These are phyloP conservation scores for Tirmania nivea DNA, from an alignment of 495 filamentous ascomycete genomes.

Conservation along the genomic window DNA sequence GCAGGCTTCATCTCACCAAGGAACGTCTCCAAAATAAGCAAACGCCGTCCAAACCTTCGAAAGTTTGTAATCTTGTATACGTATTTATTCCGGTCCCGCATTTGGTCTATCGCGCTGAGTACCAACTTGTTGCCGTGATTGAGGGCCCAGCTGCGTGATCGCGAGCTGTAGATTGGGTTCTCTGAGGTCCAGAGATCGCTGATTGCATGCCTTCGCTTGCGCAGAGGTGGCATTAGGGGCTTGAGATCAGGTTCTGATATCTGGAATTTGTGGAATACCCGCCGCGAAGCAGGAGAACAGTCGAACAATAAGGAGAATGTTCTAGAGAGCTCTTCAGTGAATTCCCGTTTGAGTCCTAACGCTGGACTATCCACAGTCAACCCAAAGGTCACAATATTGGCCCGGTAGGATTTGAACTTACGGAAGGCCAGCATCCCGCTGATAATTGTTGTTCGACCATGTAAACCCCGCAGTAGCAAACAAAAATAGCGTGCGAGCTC, in stretches of 20 bases:
- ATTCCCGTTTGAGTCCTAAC: background rate
- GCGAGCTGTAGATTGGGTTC: background rate
- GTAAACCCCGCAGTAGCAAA: background rate
- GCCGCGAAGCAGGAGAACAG: background rate
- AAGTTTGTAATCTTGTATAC: background rate
- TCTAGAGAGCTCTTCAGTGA: background rate
- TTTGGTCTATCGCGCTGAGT: background rate
- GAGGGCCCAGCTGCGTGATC: background rate
- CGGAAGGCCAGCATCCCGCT: no score
- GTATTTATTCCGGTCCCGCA: background rate
- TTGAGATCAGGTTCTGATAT: background rate
- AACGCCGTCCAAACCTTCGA: background rate
- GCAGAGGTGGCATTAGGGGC: background rate
- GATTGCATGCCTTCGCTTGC: background rate
- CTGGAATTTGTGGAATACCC: background rate
- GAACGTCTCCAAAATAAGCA: background rate
- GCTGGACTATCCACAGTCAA: no score
- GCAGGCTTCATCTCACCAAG: background rate
- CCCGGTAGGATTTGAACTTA: no score
- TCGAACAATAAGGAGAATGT: background rate
- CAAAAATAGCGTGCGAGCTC: background rate
- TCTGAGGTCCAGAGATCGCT: background rate
- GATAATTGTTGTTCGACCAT: background rate
- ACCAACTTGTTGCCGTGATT: background rate
- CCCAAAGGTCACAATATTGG: no score